Base-by-base conservation (phyloP, 495 filamentous ascomycete genomes). In the Talaromyces borbonicus region DNA sequence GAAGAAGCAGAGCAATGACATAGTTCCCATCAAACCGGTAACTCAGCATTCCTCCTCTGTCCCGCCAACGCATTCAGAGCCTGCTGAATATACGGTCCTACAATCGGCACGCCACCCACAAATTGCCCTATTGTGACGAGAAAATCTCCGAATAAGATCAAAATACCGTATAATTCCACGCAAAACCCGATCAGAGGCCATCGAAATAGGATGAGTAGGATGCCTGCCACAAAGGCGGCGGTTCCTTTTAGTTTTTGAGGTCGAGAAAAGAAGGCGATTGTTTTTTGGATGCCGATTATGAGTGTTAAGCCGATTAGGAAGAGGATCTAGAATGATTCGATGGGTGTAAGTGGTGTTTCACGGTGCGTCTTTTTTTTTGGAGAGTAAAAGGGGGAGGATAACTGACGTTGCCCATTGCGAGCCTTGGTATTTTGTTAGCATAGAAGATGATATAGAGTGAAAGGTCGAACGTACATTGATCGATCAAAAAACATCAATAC, bases 401-500 rank as follows among this genome's bases (percentile, higher is more conserved):
- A 51, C 62, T 33, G 72, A 85, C 83, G 61, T 93, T 94, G 60
- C 87, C 87, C 87, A 93, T 93, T 47, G 86, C 85, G 29, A 92
- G 78, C 75, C 71, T 78, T 49, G 50, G 53, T 23, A n/a, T 36
- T 1, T 16, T 24, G n/a, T 37, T 43, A 37, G 40, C 22, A 11
- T 41, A 11, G n/a, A n/a, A n/a, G n/a, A n/a, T n/a, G n/a, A n/a
- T n/a, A n/a, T n/a, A n/a, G n/a, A n/a, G 22, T 18, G 11, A 16
- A 19, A 32, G 31, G 31, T 3, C 11, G n/a, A 37, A 61, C 75
- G 30, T 73, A 85, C 88, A 97, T 85, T 53, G 92, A 87, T 48
- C 93, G 80, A 66, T 98, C 92, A 63, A 97, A 98, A 71, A 98
- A 96, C 68, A 98, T 79, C 51, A 97, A 63, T 4, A 97, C 85